phyloP scores from a whole-genome alignment of 192 early-diverging fungal species.

The Coemansia sp. region DNA sequence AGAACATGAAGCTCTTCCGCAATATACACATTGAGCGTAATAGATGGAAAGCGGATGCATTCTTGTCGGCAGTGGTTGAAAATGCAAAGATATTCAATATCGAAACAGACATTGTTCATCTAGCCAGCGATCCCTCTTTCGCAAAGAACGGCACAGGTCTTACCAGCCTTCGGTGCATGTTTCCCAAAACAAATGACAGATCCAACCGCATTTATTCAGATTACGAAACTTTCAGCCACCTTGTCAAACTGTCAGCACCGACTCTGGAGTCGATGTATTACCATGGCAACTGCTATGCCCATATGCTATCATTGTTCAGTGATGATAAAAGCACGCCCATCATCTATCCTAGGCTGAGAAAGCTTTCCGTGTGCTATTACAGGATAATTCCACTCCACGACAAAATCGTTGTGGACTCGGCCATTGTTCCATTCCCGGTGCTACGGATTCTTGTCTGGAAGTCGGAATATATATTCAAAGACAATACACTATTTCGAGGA shows the following conservation, averaged over 20 bases:
- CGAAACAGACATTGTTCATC: not conserved
- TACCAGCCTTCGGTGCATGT: not conserved
- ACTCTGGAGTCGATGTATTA: not conserved
- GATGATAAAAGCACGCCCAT: not conserved
- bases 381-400: not conserved
- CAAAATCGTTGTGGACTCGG: not conserved
- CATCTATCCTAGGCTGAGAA: not conserved
- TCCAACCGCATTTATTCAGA: too few species aligned
- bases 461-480: constrained; percentile 25
- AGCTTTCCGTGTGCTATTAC: not conserved
- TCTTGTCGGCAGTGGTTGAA: not conserved
- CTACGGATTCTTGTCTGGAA: constrained; percentile 8
- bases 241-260: not conserved
- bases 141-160: not conserved
- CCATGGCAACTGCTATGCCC: not conserved
- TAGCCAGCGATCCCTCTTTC: not conserved
- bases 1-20: too few species aligned
- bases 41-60: not conserved
- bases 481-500: constrained; percentile 28
- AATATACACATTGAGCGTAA: too few species aligned
- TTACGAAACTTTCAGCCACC: not conserved
- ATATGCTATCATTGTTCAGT: not conserved
- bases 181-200: not conserved
- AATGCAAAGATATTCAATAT: not conserved
- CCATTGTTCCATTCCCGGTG: constrained; percentile 8